A percentile compares a stretch with the other conserved stretches of the same genome.
phyloP scores from a whole-genome alignment of 2,329 filamentous ascomycete genomes.

The Fusarium pininemorale region DNA sequence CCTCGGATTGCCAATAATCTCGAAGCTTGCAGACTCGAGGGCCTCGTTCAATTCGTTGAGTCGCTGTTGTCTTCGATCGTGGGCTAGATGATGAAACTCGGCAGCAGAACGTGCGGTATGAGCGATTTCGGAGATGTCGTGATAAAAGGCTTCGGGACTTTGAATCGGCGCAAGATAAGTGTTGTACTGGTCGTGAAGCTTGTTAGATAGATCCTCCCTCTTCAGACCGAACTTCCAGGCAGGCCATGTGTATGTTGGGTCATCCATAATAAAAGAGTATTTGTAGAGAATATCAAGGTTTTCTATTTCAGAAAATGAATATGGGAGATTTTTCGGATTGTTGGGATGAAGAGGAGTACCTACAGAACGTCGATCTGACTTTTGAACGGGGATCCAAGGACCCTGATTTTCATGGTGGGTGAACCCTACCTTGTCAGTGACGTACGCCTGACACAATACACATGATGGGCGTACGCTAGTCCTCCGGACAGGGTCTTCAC shows the following conservation, averaged over 20 bases:
- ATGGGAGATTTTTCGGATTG: fast-evolving
- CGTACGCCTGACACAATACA: not conserved
- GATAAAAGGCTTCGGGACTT: constrained; percentile 65
- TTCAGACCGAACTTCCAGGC: constrained; percentile 69
- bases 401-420: not conserved
- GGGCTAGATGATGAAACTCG: constrained; percentile 62
- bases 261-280: constrained; percentile 54
- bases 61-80: constrained; percentile 60
- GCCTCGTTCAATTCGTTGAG: constrained; percentile 62
- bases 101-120: constrained; percentile 54
- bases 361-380: not conserved
- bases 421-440: not conserved
- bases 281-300: fast-evolving
- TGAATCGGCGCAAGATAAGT: constrained; percentile 62
- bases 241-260: constrained; percentile 60
- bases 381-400: not conserved
- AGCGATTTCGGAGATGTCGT: constrained; percentile 66
- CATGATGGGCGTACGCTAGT: not conserved
- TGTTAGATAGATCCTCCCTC: constrained; percentile 62
- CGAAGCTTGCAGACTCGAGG: constrained; percentile 63
- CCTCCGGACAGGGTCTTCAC: not conserved
- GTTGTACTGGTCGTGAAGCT: constrained; percentile 66
- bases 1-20: constrained; percentile 64
- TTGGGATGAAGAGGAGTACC: not conserved
- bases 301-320: not conserved